A percentile compares a stretch with the other conserved stretches of the same genome.
These are phyloP conservation scores for Manihot esculenta DNA, from an alignment of 441 rosid genomes.

Conservation along the genomic window DNA sequence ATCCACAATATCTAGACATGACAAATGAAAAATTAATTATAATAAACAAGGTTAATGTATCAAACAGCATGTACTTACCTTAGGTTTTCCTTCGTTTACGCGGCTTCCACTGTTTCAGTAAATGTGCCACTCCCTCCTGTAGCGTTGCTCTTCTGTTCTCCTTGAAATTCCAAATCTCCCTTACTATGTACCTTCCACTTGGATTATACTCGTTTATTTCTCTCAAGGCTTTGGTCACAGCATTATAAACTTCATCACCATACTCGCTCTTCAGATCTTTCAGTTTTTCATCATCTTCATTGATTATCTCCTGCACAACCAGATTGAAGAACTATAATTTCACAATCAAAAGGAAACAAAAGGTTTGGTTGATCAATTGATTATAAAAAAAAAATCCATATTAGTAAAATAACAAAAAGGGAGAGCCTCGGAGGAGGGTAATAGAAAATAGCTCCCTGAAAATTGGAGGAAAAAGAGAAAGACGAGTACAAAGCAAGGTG, in stretches of 20 bases:
- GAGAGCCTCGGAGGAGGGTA: background rate
- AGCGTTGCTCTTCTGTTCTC: constrained; percentile 44
- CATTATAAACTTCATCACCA: constrained; percentile 37
- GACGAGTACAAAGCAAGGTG: background rate
- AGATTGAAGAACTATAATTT: background rate
- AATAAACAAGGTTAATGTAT: background rate
- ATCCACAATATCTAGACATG: background rate
- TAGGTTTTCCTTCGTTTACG: constrained; percentile 27
- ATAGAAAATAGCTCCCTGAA: background rate
- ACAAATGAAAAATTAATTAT: background rate
- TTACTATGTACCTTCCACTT: constrained; percentile 46
- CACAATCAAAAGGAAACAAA: background rate
- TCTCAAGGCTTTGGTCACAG: constrained; percentile 37
- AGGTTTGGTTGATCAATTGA: background rate
- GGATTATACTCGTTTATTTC: constrained; percentile 51
- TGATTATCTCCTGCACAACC: constrained; percentile 38
- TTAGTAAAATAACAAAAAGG: too few species aligned
- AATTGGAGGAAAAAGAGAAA: background rate
- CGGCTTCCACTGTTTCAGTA: constrained; percentile 35
- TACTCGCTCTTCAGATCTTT: constrained; percentile 31
- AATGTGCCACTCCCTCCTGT: constrained; percentile 32
- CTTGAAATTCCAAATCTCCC: constrained; percentile 48
- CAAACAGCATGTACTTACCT: background rate
- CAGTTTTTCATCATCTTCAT: constrained; percentile 49
- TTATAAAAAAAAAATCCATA: background rate